phyloP scores from a whole-genome alignment of 2,329 filamentous ascomycete species.

The Passalora sequoiae region DNA sequence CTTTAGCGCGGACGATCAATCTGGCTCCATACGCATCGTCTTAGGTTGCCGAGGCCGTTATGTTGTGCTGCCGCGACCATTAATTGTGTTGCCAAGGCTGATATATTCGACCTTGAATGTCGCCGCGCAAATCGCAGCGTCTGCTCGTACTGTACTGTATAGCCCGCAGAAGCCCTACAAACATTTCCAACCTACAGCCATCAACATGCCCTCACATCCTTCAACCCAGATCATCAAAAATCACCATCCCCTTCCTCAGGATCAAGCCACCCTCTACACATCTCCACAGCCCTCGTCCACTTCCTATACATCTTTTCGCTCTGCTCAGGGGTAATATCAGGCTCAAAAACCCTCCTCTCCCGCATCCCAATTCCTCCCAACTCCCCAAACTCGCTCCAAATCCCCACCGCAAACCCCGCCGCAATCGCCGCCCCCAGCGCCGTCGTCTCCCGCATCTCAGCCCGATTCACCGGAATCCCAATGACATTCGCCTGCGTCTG shows the following conservation, averaged over 20 bases:
- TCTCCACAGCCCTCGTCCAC: constrained; percentile 73
- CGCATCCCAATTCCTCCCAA: constrained; percentile 66
- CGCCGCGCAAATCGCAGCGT: too few relatives aligned
- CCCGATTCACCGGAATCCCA: constrained; percentile 75
- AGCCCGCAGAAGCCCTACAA: too few relatives aligned
- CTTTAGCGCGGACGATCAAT: too few relatives aligned
- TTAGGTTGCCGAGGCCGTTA: too few relatives aligned
- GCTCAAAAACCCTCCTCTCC: constrained; percentile 65
- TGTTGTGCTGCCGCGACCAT: too few relatives aligned
- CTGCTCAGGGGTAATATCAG: constrained; percentile 51
- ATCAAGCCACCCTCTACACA: constrained; percentile 65
- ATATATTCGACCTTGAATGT: too few relatives aligned
- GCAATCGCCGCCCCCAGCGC: constrained; percentile 84
- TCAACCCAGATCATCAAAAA: too few relatives aligned
- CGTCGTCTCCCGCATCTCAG: constrained; percentile 85
- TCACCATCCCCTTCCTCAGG: constrained; percentile 13
- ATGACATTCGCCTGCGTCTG: constrained; percentile 84
- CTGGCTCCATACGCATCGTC: too few relatives aligned
- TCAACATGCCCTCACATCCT: too few relatives aligned
- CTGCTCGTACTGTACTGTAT: too few relatives aligned
- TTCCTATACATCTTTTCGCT: constrained; percentile 58
- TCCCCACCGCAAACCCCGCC: constrained; percentile 73
- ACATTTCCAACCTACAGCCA: too few relatives aligned
- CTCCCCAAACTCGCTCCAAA: constrained; percentile 72
- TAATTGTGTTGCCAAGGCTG: too few relatives aligned